Evolutionary conservation across 352 stramenopile genomes (phyloP), one percentile per base, ranked within the genome.

Genomic region (Globisporangium echinulatum): DNA sequence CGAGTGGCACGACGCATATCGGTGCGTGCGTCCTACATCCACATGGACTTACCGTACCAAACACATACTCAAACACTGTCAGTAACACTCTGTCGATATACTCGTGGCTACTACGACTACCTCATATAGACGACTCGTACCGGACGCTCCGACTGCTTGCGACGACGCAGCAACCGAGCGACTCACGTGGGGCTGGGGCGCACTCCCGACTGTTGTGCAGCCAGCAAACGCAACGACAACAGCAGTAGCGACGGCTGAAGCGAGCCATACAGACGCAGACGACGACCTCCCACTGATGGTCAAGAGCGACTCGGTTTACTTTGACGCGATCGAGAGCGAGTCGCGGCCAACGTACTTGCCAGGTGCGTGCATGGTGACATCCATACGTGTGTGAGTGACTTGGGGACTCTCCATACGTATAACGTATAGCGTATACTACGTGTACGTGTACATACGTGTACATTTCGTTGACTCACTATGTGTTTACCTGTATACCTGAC

Each of bases 261-360:
- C 33, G 6, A 53, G 67, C 17, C 61, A 74, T 33, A 58, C 53
- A 0, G 52, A 67, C 5, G 60, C 52, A 0, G 64, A 74, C 8
- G 62, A 70, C 7, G 64, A 79, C 4, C 39, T 75, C 19, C 74
- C 69, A 3, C 61, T 46, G 39, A 87, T 92, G 72, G 68, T 81
- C 40, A 89, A 92, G 62, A 87, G 68, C 47, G 72, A 74, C 7
- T 89, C 80, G 0, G 64, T 94, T 1, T 94, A 92, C 55, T 94
- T 92, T 71, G 82, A 92, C 58, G 82, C 80, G 0, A 70, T 94
- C 25, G 81, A 91, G 38, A 67, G 66, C 8, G 69, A 75, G 38
- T 58, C 19, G 44, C 25, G 48, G 14, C 42, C 36, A 39, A 56
- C 36, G 58, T 60, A 48, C 10, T 51, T 56, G 10, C 54, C 54